Base-by-base conservation (phyloP, 495 filamentous ascomycete genomes). In the Penicillium desertorum region DNA sequence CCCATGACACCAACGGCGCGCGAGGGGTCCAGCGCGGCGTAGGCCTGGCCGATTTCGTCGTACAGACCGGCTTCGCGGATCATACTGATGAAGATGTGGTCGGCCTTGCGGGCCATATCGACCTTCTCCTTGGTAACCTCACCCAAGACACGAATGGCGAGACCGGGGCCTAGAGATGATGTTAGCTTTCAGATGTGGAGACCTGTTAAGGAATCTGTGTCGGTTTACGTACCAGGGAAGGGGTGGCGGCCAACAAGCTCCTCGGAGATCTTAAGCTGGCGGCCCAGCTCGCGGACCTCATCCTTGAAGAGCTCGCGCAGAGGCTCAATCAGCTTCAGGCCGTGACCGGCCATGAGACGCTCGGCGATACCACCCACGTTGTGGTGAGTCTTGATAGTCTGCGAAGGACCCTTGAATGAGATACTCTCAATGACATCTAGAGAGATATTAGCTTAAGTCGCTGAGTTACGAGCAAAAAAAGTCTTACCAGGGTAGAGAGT, bases 91-190 rank as follows among this genome's bases (percentile, higher is more conserved):
- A 93, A 98, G 54, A 80, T 79, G 59, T 89, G 70, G 69, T 98
- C 94, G 3, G 94, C 94, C 64, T 89, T 75, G 17, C 92, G 81
- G 16, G 86, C 91, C 37, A 96, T 95, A 25, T 82, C 81, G 25
- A 97, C 86, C 50, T 86, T 82, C 62, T 92, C 87, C 4, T 78
- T 77, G 11, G 88, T 96, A 5, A 97, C 89, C 56, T 96, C 93
- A 37, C 94, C 94, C 1, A 96, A 76, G 48, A 98, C 86, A 49
- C 94, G 85, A 64, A 98, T 91, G 22, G 87, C 94, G 56, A 98
- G 85, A 5, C 92, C 94, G 1, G 94, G 91, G 12, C 50, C 17
- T 30, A 36, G 32, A 17, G 73, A 37, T 36, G 3, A 2, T 45
- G 12, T 22, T 37, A 25, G 37, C 2, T 36, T 5, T 19, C 12